phyloP scores from a whole-genome alignment of 768 basidiomycete genomes.

The Naganishia randhawae region DNA sequence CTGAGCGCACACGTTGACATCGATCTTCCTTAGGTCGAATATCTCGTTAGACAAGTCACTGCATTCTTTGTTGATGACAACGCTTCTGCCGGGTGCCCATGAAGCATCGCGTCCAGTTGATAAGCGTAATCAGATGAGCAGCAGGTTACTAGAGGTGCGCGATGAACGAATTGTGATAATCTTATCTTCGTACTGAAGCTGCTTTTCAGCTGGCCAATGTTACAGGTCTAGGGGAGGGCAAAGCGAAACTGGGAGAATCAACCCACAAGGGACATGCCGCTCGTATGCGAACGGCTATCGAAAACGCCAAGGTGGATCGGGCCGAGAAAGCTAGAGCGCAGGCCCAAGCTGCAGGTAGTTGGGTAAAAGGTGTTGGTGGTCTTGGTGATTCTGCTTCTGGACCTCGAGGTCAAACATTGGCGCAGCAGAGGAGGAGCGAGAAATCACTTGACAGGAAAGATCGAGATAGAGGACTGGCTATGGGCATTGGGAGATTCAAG shows the following conservation, averaged over 20 bases:
- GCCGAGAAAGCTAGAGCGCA: constrained; percentile 36
- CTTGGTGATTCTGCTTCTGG: constrained; percentile 31
- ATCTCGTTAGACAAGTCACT: constrained; percentile 49
- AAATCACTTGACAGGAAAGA: constrained; percentile 36
- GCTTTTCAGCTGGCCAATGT: constrained; percentile 28
- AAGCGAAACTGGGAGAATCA: constrained; percentile 23
- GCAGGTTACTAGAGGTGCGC: constrained; percentile 39
- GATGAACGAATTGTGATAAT: not conserved
- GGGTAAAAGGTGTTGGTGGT: constrained; percentile 39
- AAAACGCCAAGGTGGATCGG: constrained; percentile 37
- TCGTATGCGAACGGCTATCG: constrained; percentile 45
- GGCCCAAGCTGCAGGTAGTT: constrained; percentile 40
- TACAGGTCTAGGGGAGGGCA: constrained; percentile 44
- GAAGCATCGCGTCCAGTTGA: constrained; percentile 40
- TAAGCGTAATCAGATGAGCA: constrained; percentile 41
- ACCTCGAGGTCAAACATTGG: constrained; percentile 27
- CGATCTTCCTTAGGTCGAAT: constrained; percentile 40
- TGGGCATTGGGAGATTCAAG: constrained; percentile 48
- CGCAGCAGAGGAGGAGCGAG: constrained; percentile 36
- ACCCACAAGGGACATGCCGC: constrained; percentile 39
- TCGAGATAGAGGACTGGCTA: constrained; percentile 43
- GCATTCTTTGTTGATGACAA: constrained; percentile 46
- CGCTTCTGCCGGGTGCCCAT: constrained; percentile 39
- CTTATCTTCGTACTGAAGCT: not conserved
- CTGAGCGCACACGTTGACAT: not conserved